These are phyloP conservation scores for Closterium sp. DNA, from an alignment of 139 green algal species.

Conservation along the genomic window DNA sequence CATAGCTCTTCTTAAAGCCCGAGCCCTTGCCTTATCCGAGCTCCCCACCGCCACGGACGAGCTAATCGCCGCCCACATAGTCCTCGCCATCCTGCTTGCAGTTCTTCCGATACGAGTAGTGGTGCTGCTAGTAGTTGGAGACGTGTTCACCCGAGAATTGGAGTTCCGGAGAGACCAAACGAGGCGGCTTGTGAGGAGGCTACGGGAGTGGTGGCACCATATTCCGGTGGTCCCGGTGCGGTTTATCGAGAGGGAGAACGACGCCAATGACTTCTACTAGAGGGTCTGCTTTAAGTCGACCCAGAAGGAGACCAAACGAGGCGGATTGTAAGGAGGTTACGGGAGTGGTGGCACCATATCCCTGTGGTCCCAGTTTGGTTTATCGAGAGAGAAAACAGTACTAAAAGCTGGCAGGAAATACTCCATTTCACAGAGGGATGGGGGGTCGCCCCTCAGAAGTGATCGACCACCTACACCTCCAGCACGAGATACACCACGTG, in stretches of 20 bases:
- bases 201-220: slow-evolving; percentile 26
- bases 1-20: slow-evolving; percentile 35
- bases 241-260: slow-evolving; percentile 21
- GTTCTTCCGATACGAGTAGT: slow-evolving; percentile 11
- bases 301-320: no score
- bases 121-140: slow-evolving; percentile 18
- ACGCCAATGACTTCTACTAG: not conserved
- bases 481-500: no score
- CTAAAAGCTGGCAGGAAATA: not conserved
- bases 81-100: slow-evolving; percentile 10
- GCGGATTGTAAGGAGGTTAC: not conserved
- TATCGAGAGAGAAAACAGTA: not conserved
- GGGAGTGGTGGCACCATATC: slow-evolving; percentile 41
- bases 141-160: slow-evolving; percentile 14
- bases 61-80: slow-evolving; percentile 2
- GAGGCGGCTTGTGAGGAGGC: not conserved
- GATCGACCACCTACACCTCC: no score
- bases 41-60: slow-evolving; percentile 26
- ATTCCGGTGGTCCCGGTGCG: slow-evolving; percentile 27
- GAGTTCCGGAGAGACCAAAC: slow-evolving; percentile 9
- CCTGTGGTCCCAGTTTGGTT: slow-evolving; percentile 12
- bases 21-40: slow-evolving; percentile 31
- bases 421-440: not conserved
- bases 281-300: no score
- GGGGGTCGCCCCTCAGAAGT: not conserved